phyloP scores from a whole-genome alignment of 108 stramenopile genomes.

The Nitzschia putrida region DNA sequence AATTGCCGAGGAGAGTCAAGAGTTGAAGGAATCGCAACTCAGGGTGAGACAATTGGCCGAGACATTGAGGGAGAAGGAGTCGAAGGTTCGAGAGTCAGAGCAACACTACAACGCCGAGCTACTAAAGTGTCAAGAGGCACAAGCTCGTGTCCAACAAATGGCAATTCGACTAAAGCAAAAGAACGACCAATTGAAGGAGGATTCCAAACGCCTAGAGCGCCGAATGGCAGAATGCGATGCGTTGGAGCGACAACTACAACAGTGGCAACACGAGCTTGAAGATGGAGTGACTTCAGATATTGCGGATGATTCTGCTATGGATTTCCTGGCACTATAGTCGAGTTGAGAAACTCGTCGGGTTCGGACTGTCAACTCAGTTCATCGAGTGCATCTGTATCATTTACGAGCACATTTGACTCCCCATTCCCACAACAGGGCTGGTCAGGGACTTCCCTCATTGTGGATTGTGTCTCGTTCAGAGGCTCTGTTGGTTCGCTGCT shows the following conservation, averaged over 20 bases:
- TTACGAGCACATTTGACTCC: too few species aligned
- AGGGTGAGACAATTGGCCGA: conserved; percentile 35
- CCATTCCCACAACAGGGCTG: too few species aligned
- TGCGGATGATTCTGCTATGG: not conserved
- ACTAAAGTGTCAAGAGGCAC: conserved; percentile 35
- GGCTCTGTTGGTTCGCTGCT: too few species aligned
- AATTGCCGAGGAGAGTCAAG: conserved; percentile 13
- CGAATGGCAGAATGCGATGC: conserved; percentile 41
- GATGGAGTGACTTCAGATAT: conserved; percentile 18
- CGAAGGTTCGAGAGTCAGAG: conserved; percentile 20
- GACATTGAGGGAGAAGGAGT: conserved; percentile 29
- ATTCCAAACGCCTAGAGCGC: conserved; percentile 16
- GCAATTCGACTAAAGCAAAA: conserved; percentile 39
- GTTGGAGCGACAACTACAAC: conserved; percentile 34
- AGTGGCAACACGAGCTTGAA: conserved; percentile 45
- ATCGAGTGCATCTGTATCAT: too few species aligned
- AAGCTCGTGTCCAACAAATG: conserved; percentile 36
- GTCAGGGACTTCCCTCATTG: too few species aligned
- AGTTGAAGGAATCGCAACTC: conserved; percentile 21
- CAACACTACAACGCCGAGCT: conserved; percentile 30
- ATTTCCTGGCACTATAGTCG: not conserved
- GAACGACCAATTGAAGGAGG: conserved; percentile 28
- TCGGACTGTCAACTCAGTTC: too few species aligned
- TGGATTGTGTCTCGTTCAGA: too few species aligned
- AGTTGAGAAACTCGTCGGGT: too few species aligned